phyloP scores from a whole-genome alignment of 2,329 filamentous ascomycete species.

The Colletotrichum shisoi region DNA sequence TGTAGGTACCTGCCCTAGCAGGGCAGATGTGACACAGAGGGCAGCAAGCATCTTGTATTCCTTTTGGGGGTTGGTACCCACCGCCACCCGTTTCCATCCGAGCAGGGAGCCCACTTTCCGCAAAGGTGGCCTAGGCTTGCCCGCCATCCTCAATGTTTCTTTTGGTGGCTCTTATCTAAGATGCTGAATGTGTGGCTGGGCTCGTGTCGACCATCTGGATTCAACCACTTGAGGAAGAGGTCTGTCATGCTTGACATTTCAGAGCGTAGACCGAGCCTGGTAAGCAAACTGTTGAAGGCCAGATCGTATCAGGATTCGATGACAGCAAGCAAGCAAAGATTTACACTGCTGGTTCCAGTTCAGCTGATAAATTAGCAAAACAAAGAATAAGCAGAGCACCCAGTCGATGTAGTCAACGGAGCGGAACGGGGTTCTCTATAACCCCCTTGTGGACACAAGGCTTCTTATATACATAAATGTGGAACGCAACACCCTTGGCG shows the following conservation, averaged over 20 bases:
- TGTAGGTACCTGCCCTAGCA: no score
- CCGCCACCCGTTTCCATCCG: slow-evolving; percentile 37
- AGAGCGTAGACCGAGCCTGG: neutral
- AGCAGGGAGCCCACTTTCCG: slow-evolving; percentile 3
- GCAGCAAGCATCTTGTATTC: neutral
- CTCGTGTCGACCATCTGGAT: neutral
- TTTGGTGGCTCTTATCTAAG: neutral
- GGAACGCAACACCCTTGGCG: neutral
- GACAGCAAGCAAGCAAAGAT: neutral
- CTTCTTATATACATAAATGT: neutral
- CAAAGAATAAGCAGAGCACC: neutral
- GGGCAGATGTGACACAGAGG: no score
- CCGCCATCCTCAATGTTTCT: neutral
- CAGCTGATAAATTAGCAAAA: neutral
- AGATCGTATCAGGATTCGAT: neutral
- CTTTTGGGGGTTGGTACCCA: slow-evolving; percentile 3
- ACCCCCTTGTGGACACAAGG: no score
- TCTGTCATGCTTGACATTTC: neutral
- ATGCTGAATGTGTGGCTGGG: slow-evolving; percentile 9
- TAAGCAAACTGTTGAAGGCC: no score
- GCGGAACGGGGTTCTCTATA: neutral
- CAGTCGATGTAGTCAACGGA: neutral
- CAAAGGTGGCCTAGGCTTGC: neutral
- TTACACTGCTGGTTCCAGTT: neutral
- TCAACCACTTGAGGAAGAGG: neutral